These are phyloP conservation scores for Rhizopogon roseolus DNA, from an alignment of 768 basidiomycete genomes.

Conservation along the genomic window DNA sequence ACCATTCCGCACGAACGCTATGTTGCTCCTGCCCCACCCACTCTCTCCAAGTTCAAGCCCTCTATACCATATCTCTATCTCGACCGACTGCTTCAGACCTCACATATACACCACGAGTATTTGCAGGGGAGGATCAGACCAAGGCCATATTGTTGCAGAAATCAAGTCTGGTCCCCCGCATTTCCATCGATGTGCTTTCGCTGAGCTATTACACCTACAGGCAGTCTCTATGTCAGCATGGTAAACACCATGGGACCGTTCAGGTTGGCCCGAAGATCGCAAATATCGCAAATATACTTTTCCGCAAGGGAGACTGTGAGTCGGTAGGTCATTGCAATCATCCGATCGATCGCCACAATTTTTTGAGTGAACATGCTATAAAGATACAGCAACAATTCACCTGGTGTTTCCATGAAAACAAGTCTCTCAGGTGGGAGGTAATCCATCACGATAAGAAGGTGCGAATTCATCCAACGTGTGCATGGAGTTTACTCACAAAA, in stretches of 20 bases:
- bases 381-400: neutral
- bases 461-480: neutral
- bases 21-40: constrained; percentile 8
- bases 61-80: constrained; percentile 8
- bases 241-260: neutral
- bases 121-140: neutral
- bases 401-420: neutral
- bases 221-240: neutral
- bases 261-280: neutral
- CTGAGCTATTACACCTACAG: neutral
- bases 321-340: neutral
- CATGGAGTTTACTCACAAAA: neutral
- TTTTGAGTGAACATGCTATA: neutral
- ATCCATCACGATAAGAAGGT: neutral
- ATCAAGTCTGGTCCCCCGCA: neutral
- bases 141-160: neutral
- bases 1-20: constrained; percentile 4
- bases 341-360: neutral
- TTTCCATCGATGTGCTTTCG: neutral
- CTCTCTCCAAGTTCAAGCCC: constrained; percentile 1
- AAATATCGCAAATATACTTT: neutral
- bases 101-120: neutral
- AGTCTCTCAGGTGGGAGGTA: neutral
- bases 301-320: neutral
- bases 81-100: neutral